Base-by-base conservation (phyloP, 2,329 filamentous ascomycete genomes). In the Rhexocercosporidium sp. region DNA sequence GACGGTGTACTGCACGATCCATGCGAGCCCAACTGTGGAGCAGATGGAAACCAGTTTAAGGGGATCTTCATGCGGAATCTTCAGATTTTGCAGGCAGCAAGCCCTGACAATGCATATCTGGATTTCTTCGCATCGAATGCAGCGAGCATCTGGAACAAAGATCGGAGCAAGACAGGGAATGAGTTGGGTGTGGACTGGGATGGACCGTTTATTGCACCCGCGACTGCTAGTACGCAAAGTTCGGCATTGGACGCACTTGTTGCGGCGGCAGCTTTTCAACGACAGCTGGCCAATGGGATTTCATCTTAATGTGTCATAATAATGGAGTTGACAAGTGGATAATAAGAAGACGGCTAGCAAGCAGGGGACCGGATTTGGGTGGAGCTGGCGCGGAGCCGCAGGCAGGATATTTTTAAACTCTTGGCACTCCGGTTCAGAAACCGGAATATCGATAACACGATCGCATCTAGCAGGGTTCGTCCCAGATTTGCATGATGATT, bases 31-130 rank as follows among this genome's bases (percentile, higher is more conserved):
- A 82, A 83, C 5, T 77, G 75, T 31, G 75, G 74, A 3, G 77
- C 74, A n/a, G 85, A 89, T 68, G 86, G 82, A 1, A 81, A 85
- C 29, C 88, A 92, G 72, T 93, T 93, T 83, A 93, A 93, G 78
- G 91, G 91, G 3, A 82, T 92, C 34, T 92, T 92, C 72, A 82
- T 88, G 59, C 84, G 89, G 27, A 92, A 92, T 74, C 78, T 93
- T 18, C 82, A 83, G 53, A 82, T 84, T 57, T 78, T 93, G 25
- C 74, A 76, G 16, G 64, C 59, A 1, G 84, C 78, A 2, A 83
- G 83, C 1, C 85, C 86, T 0, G 79, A 85, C 31, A 75, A 81
- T 3, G 75, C 76, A 4, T 89, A 88, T 73, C 78, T 78, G 8
- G 75, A 79, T 1, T 88, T 89, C 59, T 86, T 93, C 59, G 76